phyloP scores from a whole-genome alignment of 179 eudicot species.

The Camellia oleifera region DNA sequence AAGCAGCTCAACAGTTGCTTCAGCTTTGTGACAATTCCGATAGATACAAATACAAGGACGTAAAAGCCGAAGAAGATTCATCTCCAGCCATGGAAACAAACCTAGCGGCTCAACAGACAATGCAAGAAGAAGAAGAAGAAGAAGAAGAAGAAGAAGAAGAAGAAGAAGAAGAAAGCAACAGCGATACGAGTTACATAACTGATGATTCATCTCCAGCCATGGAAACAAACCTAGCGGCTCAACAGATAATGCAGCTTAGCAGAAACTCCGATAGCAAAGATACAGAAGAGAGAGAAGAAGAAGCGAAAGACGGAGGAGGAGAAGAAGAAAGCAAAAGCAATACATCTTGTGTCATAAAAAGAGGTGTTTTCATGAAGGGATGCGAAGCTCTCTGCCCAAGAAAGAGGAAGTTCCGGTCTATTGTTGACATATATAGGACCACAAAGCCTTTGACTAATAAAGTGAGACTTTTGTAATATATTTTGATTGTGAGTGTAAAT shows the following conservation, averaged over 20 bases:
- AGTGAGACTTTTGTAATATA: neutral
- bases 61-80: neutral
- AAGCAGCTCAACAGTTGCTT: neutral
- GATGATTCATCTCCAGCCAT: neutral
- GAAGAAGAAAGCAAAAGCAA: neutral
- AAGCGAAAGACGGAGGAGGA: neutral
- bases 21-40: neutral
- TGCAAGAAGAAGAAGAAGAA: too few relatives aligned
- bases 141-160: neutral
- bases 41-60: neutral
- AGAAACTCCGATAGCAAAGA: neutral
- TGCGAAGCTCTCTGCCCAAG: neutral
- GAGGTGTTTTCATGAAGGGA: neutral
- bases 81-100: too few relatives aligned
- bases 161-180: neutral
- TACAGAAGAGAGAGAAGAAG: neutral
- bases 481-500: neutral
- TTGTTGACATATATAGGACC: conserved; percentile 17
- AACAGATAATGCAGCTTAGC: neutral
- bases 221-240: neutral
- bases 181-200: neutral
- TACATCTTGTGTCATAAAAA: neutral
- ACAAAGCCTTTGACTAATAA: conserved; percentile 7
- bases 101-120: too few relatives aligned
- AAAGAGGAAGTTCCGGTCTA: conserved; percentile 22